A percentile compares a stretch with the other conserved stretches of the same genome.
Evolutionary conservation across 805 yeast genomes (phyloP).

Genomic region (Hanseniaspora nectarophila): DNA sequence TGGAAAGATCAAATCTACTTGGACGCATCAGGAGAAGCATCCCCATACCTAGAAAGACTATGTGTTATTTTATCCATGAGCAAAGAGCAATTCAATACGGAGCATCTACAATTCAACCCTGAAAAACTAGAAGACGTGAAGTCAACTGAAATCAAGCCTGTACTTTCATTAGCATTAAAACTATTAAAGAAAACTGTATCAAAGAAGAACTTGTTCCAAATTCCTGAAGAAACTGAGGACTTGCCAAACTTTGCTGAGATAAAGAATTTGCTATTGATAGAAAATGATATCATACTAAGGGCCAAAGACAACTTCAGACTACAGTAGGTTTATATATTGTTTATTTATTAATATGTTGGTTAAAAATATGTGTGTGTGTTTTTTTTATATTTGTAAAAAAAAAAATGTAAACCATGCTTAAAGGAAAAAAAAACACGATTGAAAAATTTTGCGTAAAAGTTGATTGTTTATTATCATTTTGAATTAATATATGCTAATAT

Average conservation of each 20-base stretch:
- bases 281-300: slow-evolving; percentile 7
- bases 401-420: not conserved
- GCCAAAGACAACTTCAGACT: slow-evolving; percentile 8
- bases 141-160: slow-evolving; percentile 9
- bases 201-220: slow-evolving; percentile 5
- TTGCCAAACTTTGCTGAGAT: slow-evolving; percentile 2
- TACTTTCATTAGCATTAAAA: slow-evolving; percentile 1
- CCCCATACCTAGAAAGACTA: slow-evolving; percentile 6
- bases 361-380: not conserved
- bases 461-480: no score
- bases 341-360: not conserved
- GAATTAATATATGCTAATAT: no score
- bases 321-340: not conserved
- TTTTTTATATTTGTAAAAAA: no score
- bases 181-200: not conserved
- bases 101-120: not conserved
- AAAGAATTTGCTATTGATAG: slow-evolving; percentile 6
- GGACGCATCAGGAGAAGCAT: slow-evolving; percentile 4
- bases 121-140: slow-evolving; percentile 7
- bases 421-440: no score
- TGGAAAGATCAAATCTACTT: slow-evolving; percentile 13
- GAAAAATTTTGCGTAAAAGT: not conserved
- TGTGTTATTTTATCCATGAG: slow-evolving; percentile 9
- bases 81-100: slow-evolving; percentile 1
- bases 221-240: slow-evolving; percentile 3